Percentiles rank a stretch among this genome's conserved stretches.
phyloP scores from a whole-genome alignment of 352 stramenopile genomes.

The Pythium oligandrum region DNA sequence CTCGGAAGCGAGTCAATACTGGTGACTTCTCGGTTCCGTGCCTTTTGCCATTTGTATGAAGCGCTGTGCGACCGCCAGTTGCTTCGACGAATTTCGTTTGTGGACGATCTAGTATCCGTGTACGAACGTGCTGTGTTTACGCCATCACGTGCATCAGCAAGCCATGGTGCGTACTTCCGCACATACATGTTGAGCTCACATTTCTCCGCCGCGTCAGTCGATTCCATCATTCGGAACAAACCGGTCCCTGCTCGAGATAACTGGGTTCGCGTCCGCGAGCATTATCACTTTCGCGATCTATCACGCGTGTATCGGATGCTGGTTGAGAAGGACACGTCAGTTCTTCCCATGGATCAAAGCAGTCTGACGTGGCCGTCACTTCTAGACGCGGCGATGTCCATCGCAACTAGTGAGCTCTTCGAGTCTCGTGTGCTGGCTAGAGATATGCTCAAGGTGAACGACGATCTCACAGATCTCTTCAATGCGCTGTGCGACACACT shows the following conservation, averaged over 20 bases:
- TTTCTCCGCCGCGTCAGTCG: constrained; percentile 17
- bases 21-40: constrained; percentile 18
- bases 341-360: too few species aligned
- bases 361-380: too few species aligned
- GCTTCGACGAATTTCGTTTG: constrained; percentile 13
- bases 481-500: background rate
- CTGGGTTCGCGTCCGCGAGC: too few species aligned
- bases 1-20: constrained; percentile 19
- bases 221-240: constrained; percentile 5
- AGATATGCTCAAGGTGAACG: constrained; percentile 6
- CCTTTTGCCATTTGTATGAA: constrained; percentile 26
- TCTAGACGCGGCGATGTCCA: too few species aligned
- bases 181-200: constrained; percentile 23
- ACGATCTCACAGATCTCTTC: constrained; percentile 5
- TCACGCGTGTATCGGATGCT: too few species aligned
- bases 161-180: constrained; percentile 18
- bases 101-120: constrained; percentile 21
- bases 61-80: constrained; percentile 16
- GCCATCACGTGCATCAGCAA: constrained; percentile 16
- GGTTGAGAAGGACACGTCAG: too few species aligned
- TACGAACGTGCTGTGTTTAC: constrained; percentile 27
- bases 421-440: constrained; percentile 4
- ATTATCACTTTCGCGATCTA: too few species aligned
- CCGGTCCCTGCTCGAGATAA: too few species aligned
- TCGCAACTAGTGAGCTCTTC: constrained; percentile 1